Conservation (phyloP, 331 rosid species). For the Spiraea crenata region DNA sequence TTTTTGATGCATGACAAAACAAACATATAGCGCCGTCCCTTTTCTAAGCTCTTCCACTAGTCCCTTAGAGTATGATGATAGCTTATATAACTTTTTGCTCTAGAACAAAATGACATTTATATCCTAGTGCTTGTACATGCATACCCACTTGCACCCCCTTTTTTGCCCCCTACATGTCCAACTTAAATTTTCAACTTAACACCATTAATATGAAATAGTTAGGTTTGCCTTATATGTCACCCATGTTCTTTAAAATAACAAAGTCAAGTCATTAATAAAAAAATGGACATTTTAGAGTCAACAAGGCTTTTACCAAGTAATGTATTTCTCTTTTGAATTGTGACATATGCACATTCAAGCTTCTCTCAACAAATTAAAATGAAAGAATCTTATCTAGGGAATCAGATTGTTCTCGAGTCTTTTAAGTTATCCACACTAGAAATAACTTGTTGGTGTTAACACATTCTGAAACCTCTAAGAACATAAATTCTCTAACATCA, state of each 20-base stretch:
- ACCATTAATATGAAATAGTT: neutral
- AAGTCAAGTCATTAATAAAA: neutral
- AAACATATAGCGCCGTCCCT: neutral
- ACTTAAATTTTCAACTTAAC: neutral
- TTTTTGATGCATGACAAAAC: conserved; percentile 2
- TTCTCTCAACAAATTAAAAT: neutral
- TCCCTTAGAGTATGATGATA: neutral
- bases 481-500: neutral
- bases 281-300: neutral
- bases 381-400: neutral
- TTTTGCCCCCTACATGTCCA: neutral
- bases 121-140: neutral
- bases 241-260: neutral
- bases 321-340: neutral
- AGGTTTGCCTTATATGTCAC: neutral
- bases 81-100: neutral
- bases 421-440: neutral
- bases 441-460: neutral
- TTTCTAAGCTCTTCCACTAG: neutral
- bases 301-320: neutral
- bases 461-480: neutral
- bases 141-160: neutral
- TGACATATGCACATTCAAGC: neutral
- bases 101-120: neutral
- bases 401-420: neutral